A percentile compares a stretch with the other conserved stretches of the same genome.
Conservation (phyloP, 2,329 filamentous ascomycete species). For the Aspergillus intermedius region DNA sequence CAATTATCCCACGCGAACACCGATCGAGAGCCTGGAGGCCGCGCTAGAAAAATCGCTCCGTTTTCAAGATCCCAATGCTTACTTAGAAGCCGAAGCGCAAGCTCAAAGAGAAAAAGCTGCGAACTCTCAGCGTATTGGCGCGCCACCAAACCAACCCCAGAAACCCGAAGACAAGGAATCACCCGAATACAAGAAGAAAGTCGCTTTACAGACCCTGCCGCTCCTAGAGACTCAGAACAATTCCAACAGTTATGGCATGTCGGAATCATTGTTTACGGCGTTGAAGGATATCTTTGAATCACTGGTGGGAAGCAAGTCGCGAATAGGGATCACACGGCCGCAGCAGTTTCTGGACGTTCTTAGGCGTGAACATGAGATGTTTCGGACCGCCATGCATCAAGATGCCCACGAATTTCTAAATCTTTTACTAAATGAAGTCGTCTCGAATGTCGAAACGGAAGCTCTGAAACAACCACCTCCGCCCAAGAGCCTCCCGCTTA, state of each 20-base stretch:
- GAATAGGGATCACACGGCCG: slow-evolving; percentile 85
- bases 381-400: slow-evolving; percentile 93
- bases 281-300: slow-evolving; percentile 95
- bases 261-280: slow-evolving; percentile 88
- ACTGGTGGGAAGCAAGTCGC: slow-evolving; percentile 70
- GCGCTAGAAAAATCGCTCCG: slow-evolving; percentile 40
- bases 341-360: slow-evolving; percentile 91
- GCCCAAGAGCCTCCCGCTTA: slow-evolving; percentile 47
- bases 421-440: slow-evolving; percentile 88
- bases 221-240: slow-evolving; percentile 83
- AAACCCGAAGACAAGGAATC: slow-evolving; percentile 92
- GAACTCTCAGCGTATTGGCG: slow-evolving; percentile 37
- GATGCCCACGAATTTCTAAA: slow-evolving; percentile 98
- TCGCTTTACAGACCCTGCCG: slow-evolving; percentile 80
- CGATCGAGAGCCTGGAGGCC: slow-evolving; percentile 63
- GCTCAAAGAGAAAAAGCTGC: slow-evolving; percentile 41
- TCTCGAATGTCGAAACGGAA: slow-evolving; percentile 87
- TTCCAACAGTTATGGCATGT: slow-evolving; percentile 76
- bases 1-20: slow-evolving; percentile 72
- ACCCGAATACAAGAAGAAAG: slow-evolving; percentile 96
- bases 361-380: slow-evolving; percentile 93
- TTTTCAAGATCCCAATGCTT: slow-evolving; percentile 57
- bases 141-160: slow-evolving; percentile 49
- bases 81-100: slow-evolving; percentile 44
- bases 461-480: slow-evolving; percentile 41